Evolutionary conservation across 1,284 basidiomycete species (phyloP).

Genomic region (Trichosporon sp.): DNA sequence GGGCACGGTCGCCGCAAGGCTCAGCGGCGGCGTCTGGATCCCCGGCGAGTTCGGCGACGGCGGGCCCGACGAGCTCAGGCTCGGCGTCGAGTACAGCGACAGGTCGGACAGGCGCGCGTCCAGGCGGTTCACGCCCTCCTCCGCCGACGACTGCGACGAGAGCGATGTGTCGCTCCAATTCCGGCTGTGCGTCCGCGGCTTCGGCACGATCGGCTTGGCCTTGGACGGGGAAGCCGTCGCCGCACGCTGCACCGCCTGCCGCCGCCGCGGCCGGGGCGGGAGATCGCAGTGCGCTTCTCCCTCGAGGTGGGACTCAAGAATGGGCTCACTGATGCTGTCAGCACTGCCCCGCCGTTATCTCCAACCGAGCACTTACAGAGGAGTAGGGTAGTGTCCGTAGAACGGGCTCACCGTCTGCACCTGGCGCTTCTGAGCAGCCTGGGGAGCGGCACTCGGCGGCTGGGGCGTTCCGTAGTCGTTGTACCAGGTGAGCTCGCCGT

Average conservation of each 20-base stretch:
- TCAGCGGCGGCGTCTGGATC: neutral
- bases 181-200: neutral
- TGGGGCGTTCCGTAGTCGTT: neutral
- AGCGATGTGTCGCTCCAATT: neutral
- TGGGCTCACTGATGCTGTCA: neutral
- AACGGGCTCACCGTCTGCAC: neutral
- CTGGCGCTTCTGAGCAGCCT: neutral
- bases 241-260: neutral
- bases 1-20: neutral
- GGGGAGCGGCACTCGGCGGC: neutral
- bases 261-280: neutral
- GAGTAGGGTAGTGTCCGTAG: conserved; percentile 3
- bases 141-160: neutral
- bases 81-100: neutral
- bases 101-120: neutral
- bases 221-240: neutral
- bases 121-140: neutral
- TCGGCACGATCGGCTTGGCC: neutral
- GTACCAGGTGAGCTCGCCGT: conserved; percentile 4
- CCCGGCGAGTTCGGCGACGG: neutral
- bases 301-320: neutral
- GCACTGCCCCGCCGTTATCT: neutral
- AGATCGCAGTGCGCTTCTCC: neutral
- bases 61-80: neutral
- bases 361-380: neutral